Evolutionary conservation across 352 stramenopile genomes (phyloP), one percentile per base, ranked within the genome.

Genomic region (Lagenidium sp.): DNA sequence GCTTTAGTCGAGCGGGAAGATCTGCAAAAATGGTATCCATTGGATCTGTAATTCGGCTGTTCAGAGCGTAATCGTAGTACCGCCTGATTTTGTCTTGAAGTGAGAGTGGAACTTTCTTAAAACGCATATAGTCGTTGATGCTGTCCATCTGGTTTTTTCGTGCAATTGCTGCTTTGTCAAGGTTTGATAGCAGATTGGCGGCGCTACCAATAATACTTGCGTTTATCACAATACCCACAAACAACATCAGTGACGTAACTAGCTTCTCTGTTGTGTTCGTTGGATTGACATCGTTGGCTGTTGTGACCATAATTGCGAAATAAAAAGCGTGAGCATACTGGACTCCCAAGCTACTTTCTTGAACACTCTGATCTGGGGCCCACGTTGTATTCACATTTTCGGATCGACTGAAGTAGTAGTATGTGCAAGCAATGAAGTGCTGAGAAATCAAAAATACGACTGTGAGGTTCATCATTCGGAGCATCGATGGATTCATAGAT

Each of bases 111-210:
- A 86, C 64, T 56, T 90, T 86, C 49, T 85, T 84, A 49, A 90
- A 90, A 8, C 74, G 71, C 39, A 90, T 58, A 46, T 85, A 87
- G 47, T 82, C 72, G 47, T 90, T 86, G 35, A 90, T 85, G 8
- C 50, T 68, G 51, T 86, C 74, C 56, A 90, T 78, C 35, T 90
- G 71, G 36, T 81, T 75, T 48, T 90, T 87, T 5, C 76, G 72
- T 0, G 71, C 71, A 15, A 87, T 83, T 38, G 77, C 67, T 10
- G 69, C 67, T 22, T 85, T 84, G 61, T 87, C 71, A 25, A 90
- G 44, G 31, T 90, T 90, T 6, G 70, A 68, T 6, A 90, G 50
- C 32, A 90, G 41, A 36, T 86, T 90, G 4, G 74, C 67, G 13
- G 74, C 74, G 22, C 68, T 85, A 67, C 77, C 77, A 23, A 90